Evolutionary conservation across 1,139 yeast species (phyloP), one percentile per base, ranked within the genome.

Genomic region (Tardiomyces digboiensis): DNA sequence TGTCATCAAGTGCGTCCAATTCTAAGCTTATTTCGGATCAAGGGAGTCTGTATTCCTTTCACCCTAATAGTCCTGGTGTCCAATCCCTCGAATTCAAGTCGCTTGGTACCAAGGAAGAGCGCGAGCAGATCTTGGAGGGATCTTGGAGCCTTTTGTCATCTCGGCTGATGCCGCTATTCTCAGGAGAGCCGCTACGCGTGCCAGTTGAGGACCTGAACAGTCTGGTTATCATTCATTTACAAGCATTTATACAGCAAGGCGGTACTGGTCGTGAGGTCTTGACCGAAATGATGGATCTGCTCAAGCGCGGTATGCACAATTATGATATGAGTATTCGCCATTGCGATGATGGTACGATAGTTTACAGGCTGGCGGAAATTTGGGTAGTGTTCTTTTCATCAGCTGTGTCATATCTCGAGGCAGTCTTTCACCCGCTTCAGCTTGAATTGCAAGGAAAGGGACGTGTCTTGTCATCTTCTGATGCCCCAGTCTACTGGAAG

Each of bases 391-490:
- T 80, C 56, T 75, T 74, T 49, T 64, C 69, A 12, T 69, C 72
- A 38, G 70, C 78, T 1, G 66, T 76, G 43, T 79, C 78, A 43
- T 78, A 79, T 53, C 62, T 80, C 36, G 74, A 76, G 45, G 82
- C 82, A 1, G 71, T 78, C 0, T 71, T 81, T 45, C 54, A 78
- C 36, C 87, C 88, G 0, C 54, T 82, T 20, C 83, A 80, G 44
- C 54, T 67, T 16, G 80, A 76, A 46, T 61, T 73, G 43, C 68
- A 66, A 18, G 74, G 71, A 1, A 45, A 48, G 3, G 74, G 73
- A 40, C 55, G 54, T 46, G 46, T 62, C 29, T 46, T 65, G 42
- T 50, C 60, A 12, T 52, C 56, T 1, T 57, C 55, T 3, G 52
- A 54, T n/a, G 66, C 69, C 2, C 49, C 51, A 16, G 59, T 56